phyloP scores from a whole-genome alignment of 306 rosid species.

The Quercus rubra region DNA sequence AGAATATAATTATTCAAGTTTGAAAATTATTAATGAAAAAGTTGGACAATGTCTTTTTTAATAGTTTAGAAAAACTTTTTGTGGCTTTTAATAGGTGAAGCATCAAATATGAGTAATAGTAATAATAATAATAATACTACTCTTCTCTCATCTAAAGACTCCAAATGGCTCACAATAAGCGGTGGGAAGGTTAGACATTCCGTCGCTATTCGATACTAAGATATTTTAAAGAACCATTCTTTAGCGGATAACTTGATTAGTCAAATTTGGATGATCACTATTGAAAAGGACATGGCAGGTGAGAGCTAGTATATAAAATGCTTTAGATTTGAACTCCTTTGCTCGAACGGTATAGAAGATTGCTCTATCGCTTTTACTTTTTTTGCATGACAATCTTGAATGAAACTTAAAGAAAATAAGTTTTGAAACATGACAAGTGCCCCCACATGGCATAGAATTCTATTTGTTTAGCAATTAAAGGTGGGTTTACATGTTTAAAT shows the following conservation, averaged over 20 bases:
- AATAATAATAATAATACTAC: too few relatives aligned
- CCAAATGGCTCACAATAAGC: not conserved
- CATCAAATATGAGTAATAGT: not conserved
- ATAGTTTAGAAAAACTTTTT: too few relatives aligned
- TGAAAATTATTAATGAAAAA: too few relatives aligned
- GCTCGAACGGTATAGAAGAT: slow-evolving; percentile 14
- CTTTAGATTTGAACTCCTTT: slow-evolving; percentile 6
- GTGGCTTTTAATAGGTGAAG: not conserved
- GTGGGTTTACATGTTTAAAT: slow-evolving; percentile 32
- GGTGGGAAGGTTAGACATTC: not conserved
- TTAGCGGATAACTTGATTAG: not conserved
- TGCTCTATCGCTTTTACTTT: slow-evolving; percentile 14
- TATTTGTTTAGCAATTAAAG: slow-evolving; percentile 25
- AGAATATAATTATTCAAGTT: too few relatives aligned
- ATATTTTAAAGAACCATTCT: slow-evolving; percentile 9
- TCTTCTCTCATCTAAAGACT: not conserved
- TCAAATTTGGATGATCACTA: slow-evolving; percentile 16
- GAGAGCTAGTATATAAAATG: slow-evolving; percentile 4
- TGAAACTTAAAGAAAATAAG: slow-evolving; percentile 25
- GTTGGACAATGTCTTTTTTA: too few relatives aligned
- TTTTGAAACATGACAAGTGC: not conserved
- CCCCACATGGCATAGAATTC: slow-evolving; percentile 22
- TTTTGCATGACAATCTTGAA: slow-evolving; percentile 26
- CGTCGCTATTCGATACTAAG: not conserved
- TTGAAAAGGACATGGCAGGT: slow-evolving; percentile 18